phyloP scores from a whole-genome alignment of 352 stramenopile genomes.

The Globisporangium ultimum region DNA sequence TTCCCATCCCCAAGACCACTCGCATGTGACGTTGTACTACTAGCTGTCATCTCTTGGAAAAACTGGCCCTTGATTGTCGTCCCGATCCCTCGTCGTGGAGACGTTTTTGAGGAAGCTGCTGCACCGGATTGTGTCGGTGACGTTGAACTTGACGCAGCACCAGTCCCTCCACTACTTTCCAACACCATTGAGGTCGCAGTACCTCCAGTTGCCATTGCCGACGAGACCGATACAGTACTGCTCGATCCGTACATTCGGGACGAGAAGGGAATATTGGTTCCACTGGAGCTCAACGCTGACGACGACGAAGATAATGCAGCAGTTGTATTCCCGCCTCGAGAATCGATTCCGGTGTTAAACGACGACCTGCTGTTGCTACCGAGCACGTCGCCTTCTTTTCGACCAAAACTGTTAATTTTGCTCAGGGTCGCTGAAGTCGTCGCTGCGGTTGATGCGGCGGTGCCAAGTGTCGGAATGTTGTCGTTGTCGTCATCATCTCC shows the following conservation, averaged over 20 bases:
- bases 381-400: neutral
- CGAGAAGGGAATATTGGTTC: conserved; percentile 3
- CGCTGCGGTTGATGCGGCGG: neutral
- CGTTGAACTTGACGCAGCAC: neutral
- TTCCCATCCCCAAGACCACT: neutral
- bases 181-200: neutral
- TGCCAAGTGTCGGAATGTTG: neutral
- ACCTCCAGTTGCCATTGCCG: neutral
- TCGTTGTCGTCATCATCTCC: conserved; percentile 29
- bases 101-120: neutral
- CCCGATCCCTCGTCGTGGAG: conserved; percentile 10
- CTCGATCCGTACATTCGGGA: conserved; percentile 11
- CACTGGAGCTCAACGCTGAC: neutral
- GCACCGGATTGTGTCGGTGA: neutral
- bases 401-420: neutral
- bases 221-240: neutral
- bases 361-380: neutral
- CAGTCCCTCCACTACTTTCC: neutral
- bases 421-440: neutral
- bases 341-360: conserved; percentile 1
- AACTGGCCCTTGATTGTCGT: conserved; percentile 25
- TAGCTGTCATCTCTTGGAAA: conserved; percentile 18
- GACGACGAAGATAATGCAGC: neutral
- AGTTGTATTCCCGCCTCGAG: neutral
- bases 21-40: conserved; percentile 6